Evolutionary conservation across 1,139 yeast genomes (phyloP).

Genomic region (Lodderomyces orthopsilosis): DNA sequence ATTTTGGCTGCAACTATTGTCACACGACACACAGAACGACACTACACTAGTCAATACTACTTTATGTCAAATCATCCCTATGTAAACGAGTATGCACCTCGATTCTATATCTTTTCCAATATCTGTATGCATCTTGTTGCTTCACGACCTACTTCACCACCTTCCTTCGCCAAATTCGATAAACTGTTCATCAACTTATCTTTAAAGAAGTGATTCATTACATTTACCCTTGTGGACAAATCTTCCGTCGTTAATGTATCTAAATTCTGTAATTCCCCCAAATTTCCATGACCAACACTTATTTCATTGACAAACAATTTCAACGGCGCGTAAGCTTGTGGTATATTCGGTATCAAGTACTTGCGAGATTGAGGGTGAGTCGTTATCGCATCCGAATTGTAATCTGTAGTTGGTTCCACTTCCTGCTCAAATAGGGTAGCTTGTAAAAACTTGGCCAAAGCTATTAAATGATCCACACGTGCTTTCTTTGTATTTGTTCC

Average conservation of each 20-base stretch:
- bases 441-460: conserved; percentile 40
- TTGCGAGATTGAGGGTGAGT: conserved; percentile 47
- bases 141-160: conserved; percentile 69
- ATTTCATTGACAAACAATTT: conserved; percentile 47
- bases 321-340: conserved; percentile 61
- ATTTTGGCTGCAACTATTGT: neutral
- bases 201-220: conserved; percentile 53
- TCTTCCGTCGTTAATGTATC: conserved; percentile 51
- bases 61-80: too few species aligned
- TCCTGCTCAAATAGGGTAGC: conserved; percentile 31
- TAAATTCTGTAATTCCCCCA: conserved; percentile 31
- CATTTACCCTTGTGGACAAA: conserved; percentile 55
- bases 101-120: conserved; percentile 2
- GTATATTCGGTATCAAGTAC: conserved; percentile 49
- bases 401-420: neutral
- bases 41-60: too few species aligned
- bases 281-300: conserved; percentile 16
- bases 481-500: conserved; percentile 40
- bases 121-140: conserved; percentile 38
- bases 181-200: conserved; percentile 52
- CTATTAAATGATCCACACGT: conserved; percentile 41
- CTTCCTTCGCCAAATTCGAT: conserved; percentile 56
- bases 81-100: too few species aligned
- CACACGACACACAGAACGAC: neutral
- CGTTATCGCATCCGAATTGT: conserved; percentile 10